These are phyloP conservation scores for Opeltia flavorubescens DNA, from an alignment of 495 filamentous ascomycete species.

Conservation along the genomic window DNA sequence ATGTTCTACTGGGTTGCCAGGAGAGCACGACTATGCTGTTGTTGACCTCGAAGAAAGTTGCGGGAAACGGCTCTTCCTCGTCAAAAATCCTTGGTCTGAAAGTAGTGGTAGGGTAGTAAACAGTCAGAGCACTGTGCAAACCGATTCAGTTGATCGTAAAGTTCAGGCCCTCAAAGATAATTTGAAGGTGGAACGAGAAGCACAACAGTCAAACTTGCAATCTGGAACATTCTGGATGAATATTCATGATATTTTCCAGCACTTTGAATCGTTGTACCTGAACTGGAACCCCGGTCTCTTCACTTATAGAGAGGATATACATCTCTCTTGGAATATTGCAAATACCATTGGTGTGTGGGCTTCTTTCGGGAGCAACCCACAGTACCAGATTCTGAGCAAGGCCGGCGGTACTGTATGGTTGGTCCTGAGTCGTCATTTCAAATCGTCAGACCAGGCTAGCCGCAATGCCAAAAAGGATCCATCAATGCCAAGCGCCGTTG, in stretches of 20 bases:
- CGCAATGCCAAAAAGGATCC: conserved; percentile 5
- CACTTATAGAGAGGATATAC: conserved; percentile 63
- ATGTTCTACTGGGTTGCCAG: conserved; percentile 62
- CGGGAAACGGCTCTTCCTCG: conserved; percentile 50
- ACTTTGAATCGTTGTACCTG: conserved; percentile 88
- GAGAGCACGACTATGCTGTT: conserved; percentile 89
- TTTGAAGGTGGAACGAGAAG: background rate
- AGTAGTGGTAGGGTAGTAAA: no score
- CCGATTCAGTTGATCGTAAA: no score
- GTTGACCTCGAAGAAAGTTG: conserved; percentile 59
- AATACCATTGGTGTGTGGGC: conserved; percentile 36
- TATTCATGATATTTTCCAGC: conserved; percentile 66
- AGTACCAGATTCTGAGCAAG: conserved; percentile 54
- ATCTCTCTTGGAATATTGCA: conserved; percentile 76
- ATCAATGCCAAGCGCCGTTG: conserved; percentile 23
- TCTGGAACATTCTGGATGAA: conserved; percentile 83
- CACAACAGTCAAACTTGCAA: conserved; percentile 7
- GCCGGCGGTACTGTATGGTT: conserved; percentile 60
- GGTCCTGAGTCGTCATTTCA: conserved; percentile 73
- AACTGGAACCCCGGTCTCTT: conserved; percentile 96
- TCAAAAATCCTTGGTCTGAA: conserved; percentile 95
- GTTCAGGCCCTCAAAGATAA: no score
- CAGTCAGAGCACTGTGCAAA: no score
- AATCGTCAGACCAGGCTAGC: conserved; percentile 30
- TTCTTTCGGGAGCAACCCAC: conserved; percentile 67